Base-by-base conservation (phyloP, 83 land plant genomes). In the Picea mariana region DNA sequence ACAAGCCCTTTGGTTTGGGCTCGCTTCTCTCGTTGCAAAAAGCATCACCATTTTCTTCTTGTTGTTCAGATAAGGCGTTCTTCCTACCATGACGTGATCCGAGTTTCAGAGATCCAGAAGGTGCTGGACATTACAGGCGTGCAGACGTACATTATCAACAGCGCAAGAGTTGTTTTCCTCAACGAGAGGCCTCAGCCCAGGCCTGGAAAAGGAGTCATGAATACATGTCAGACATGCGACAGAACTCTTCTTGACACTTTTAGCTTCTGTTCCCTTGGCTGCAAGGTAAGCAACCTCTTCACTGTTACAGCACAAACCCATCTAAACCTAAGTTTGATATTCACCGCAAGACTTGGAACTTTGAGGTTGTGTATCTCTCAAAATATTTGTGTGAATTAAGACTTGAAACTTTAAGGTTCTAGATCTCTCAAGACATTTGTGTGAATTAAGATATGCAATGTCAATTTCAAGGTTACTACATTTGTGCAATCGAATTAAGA, bases 231-330 rank as follows among this genome's bases (percentile, higher is more conserved):
- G 79, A 86, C 89, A 42, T 93, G 96, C 76, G 92, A 90, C 20
- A 87, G 94, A 60, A 85, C 93, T 82, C 94, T 93, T 44, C 89
- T 88, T 9, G 92, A 92, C 72, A 80, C 87, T 27, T 93, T 83
- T 84, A 84, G 87, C 76, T 93, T 92, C 85, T 93, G 96, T 82
- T 93, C 96, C 79, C 91, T 93, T 15, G 96, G 92, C 60, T 93
- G 96, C 89, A 93, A 93, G 94, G 96, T 92, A 86, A 55, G 82
- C 0, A 11, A 21, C 23, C 59, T 55, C 3, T 55, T 13, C 16
- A 13, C 59, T 55, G 59, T 3, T 55, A 55, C 3, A 55, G 16
- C 4, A 55, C 59, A 55, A 0, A 13, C 59, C 15, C 15, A 55
- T 55, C 59, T 13, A 55, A 55, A 13, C 58, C 58, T 42, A 44